Conservation (phyloP, 257 asterid species). For the Verbascum thapsus region DNA sequence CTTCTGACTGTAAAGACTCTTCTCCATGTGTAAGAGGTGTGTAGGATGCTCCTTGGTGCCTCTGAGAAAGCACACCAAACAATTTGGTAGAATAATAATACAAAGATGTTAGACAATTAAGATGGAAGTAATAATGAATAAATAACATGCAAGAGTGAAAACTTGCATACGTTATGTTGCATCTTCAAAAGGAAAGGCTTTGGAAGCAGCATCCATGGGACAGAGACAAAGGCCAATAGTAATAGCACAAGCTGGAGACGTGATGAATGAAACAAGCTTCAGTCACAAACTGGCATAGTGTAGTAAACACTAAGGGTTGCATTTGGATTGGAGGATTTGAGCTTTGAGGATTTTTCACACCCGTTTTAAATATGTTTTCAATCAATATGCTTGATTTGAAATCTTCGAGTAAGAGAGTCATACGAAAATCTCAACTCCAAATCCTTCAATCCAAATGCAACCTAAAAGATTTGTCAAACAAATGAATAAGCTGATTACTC, state of each 20-base stretch:
- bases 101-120: constrained; percentile 13
- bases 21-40: constrained; percentile 72
- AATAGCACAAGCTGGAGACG: constrained; percentile 67
- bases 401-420: too few relatives aligned
- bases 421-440: too few relatives aligned
- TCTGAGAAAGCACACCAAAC: constrained; percentile 47
- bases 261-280: constrained; percentile 20
- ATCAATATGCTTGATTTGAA: too few relatives aligned
- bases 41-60: constrained; percentile 86
- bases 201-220: constrained; percentile 99
- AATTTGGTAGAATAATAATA: constrained; percentile 19
- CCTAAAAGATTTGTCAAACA: background rate
- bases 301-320: background rate
- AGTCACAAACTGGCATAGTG: constrained; percentile 17
- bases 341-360: too few relatives aligned
- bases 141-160: constrained; percentile 21
- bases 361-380: too few relatives aligned
- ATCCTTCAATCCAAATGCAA: too few relatives aligned
- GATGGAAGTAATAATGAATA: constrained; percentile 9
- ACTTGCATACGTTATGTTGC: constrained; percentile 66
- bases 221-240: constrained; percentile 75
- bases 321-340: too few relatives aligned
- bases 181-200: constrained; percentile 83
- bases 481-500: constrained; percentile 10
- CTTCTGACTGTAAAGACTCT: constrained; percentile 76